Conservation (phyloP, 805 yeast species). For the Wickerhamiella allomyrinae region DNA sequence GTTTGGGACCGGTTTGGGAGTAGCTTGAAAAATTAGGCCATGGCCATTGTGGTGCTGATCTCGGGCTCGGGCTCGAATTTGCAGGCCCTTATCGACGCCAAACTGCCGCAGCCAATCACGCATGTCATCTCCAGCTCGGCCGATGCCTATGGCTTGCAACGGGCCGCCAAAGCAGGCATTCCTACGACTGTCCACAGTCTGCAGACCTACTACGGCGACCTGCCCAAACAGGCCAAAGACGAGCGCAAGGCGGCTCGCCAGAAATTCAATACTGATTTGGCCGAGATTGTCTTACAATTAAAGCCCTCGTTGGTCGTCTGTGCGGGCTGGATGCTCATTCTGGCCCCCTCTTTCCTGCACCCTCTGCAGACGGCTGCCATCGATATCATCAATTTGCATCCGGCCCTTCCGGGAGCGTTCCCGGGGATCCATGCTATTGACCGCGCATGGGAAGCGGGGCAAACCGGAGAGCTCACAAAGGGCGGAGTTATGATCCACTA, state of each 20-base stretch:
- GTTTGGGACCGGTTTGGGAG: no score
- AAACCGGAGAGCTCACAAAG: constrained; percentile 53
- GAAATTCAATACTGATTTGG: constrained; percentile 64
- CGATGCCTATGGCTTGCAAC: constrained; percentile 71
- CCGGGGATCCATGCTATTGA: constrained; percentile 97
- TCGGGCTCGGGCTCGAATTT: constrained; percentile 94
- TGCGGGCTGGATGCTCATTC: constrained; percentile 96
- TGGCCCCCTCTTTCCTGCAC: constrained; percentile 59
- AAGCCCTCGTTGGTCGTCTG: constrained; percentile 83
- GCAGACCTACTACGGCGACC: constrained; percentile 56
- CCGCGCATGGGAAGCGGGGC: constrained; percentile 91
- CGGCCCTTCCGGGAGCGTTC: constrained; percentile 93
- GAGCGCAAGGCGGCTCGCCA: constrained; percentile 50
- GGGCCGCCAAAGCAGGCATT: constrained; percentile 59
- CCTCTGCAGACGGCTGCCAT: constrained; percentile 47
- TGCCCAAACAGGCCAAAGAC: constrained; percentile 52
- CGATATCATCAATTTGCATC: constrained; percentile 85
- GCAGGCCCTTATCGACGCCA: constrained; percentile 83
- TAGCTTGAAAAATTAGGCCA: constrained; percentile 2
- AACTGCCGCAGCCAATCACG: constrained; percentile 34
- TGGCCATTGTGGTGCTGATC: constrained; percentile 56
- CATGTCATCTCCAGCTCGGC: constrained; percentile 76
- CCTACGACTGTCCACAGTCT: constrained; percentile 59
- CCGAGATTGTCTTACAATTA: constrained; percentile 41
- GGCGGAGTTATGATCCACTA: constrained; percentile 96